phyloP scores from a whole-genome alignment of 1,139 yeast genomes.

The Casaregolazyma lundiana region DNA sequence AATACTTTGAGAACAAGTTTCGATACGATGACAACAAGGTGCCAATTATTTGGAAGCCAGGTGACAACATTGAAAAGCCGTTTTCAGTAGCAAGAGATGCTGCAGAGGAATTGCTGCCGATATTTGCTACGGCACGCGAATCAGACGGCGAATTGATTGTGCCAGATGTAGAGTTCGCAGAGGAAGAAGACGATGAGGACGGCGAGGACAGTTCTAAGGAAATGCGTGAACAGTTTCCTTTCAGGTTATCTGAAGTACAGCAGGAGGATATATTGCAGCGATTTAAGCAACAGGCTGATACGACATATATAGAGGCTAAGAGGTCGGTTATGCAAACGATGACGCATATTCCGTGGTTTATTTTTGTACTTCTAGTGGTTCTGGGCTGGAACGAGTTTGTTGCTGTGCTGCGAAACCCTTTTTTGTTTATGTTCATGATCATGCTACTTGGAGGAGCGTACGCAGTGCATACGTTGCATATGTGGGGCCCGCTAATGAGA shows the following conservation, averaged over 20 bases:
- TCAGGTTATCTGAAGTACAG: constrained; percentile 53
- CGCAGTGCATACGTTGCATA: constrained; percentile 62
- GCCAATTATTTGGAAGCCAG: constrained; percentile 77
- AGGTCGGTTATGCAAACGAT: constrained; percentile 36
- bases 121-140: constrained; percentile 54
- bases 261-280: constrained; percentile 53
- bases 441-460: constrained; percentile 61
- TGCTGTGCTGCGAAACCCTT: constrained; percentile 81
- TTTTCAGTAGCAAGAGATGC: constrained; percentile 56
- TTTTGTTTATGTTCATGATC: constrained; percentile 51
- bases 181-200: constrained; percentile 29
- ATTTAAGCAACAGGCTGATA: constrained; percentile 74
- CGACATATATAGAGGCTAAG: constrained; percentile 73
- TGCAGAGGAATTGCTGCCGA: constrained; percentile 56
- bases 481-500: constrained; percentile 69
- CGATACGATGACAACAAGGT: constrained; percentile 78
- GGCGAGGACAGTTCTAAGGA: constrained; percentile 41
- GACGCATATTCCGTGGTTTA: constrained; percentile 80
- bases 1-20: constrained; percentile 73
- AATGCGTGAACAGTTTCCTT: constrained; percentile 43
- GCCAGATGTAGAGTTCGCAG: constrained; percentile 50
- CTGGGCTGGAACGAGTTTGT: constrained; percentile 96
- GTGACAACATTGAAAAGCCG: constrained; percentile 64
- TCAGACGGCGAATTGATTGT: constrained; percentile 50
- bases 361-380: constrained; percentile 64